phyloP scores from a whole-genome alignment of 371 early-diverging fungal species.

The Phascolomyces articulosus region DNA sequence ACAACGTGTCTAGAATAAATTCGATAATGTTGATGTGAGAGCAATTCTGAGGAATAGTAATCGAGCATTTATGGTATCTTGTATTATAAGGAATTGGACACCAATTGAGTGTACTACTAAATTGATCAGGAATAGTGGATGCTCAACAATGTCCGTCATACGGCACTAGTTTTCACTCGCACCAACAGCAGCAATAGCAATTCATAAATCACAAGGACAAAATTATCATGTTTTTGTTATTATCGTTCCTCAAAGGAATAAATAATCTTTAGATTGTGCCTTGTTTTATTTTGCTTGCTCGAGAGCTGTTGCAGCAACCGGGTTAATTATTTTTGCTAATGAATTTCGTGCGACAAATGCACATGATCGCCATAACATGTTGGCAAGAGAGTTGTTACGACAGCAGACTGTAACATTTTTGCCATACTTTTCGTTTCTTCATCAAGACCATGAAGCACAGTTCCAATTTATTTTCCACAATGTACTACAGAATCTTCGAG shows the following conservation, averaged over 20 bases:
- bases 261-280: neutral
- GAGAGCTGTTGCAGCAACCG: neutral
- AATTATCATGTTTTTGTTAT: neutral
- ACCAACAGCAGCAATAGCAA: neutral
- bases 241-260: neutral
- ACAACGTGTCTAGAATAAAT: no score
- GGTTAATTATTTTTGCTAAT: neutral
- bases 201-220: slow-evolving; percentile 3
- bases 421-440: neutral
- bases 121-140: neutral
- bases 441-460: neutral
- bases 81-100: no score
- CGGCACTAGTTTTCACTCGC: neutral
- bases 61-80: no score
- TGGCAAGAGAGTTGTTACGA: neutral
- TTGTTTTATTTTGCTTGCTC: neutral
- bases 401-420: neutral
- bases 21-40: no score
- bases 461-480: neutral
- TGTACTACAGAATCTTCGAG: neutral
- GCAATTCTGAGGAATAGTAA: no score
- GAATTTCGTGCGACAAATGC: no score
- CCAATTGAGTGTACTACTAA: neutral
- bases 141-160: neutral
- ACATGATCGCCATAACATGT: no score